Evolutionary conservation across 768 basidiomycete species (phyloP).

Genomic region (Royoungia palumana): DNA sequence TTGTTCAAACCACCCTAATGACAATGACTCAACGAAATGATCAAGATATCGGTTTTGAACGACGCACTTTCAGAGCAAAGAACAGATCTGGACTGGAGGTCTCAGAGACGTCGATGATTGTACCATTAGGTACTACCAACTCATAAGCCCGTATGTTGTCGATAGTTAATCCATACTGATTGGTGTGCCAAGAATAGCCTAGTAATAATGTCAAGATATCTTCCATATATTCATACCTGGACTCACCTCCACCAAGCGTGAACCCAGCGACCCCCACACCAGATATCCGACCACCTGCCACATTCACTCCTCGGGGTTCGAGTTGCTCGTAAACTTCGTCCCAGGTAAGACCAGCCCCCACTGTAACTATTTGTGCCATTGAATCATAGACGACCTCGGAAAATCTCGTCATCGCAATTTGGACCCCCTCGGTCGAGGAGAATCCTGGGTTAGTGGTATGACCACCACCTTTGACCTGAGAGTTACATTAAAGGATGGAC

Average conservation of each 20-base stretch:
- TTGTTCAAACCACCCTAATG: conserved; percentile 61
- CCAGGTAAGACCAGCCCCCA: conserved; percentile 50
- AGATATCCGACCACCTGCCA: conserved; percentile 50
- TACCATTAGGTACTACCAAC: conserved; percentile 47
- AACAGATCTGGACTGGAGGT: conserved; percentile 36
- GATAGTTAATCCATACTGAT: conserved; percentile 35
- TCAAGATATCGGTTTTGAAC: neutral
- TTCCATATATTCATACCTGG: no score
- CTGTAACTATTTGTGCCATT: conserved; percentile 34
- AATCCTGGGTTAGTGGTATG: conserved; percentile 52
- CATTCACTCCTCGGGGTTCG: conserved; percentile 44
- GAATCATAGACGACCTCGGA: conserved; percentile 41
- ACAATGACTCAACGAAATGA: neutral
- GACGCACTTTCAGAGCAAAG: conserved; percentile 38
- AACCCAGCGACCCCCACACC: conserved; percentile 58
- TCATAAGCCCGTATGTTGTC: conserved; percentile 54
- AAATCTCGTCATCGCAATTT: conserved; percentile 51
- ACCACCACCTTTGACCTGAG: conserved; percentile 56
- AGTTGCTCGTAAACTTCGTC: conserved; percentile 56
- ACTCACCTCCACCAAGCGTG: conserved; percentile 49
- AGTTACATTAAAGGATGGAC: no score
- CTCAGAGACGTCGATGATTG: conserved; percentile 33
- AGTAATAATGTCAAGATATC: neutral
- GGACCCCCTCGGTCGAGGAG: conserved; percentile 53
- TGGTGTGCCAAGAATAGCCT: conserved; percentile 52